phyloP scores from a whole-genome alignment of 495 filamentous ascomycete genomes.

The Wilcoxina mikolae region DNA sequence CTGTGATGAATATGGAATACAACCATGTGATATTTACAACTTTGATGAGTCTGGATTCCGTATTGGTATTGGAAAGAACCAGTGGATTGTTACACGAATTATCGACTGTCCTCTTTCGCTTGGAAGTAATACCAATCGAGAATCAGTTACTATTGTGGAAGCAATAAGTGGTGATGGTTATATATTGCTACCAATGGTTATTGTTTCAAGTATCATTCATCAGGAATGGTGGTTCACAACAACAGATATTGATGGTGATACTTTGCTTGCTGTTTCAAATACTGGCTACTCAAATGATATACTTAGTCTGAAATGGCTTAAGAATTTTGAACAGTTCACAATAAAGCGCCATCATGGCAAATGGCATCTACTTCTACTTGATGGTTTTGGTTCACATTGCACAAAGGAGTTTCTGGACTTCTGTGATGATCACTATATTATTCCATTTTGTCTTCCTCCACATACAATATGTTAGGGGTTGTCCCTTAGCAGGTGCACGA shows the following conservation, averaged over 20 bases:
- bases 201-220: not conserved
- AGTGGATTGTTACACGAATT: slow-evolving; percentile 4
- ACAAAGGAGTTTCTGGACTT: slow-evolving; percentile 10
- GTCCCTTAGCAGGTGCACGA: too few species aligned
- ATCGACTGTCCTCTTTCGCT: not conserved
- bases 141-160: slow-evolving; percentile 4
- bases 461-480: too few species aligned
- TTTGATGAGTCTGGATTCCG: slow-evolving; percentile 25
- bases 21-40: slow-evolving; percentile 17
- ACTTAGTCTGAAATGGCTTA: slow-evolving; percentile 3
- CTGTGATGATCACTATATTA: slow-evolving; percentile 10
- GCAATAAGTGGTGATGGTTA: slow-evolving; percentile 7
- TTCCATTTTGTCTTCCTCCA: not conserved
- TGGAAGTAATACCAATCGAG: not conserved
- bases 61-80: slow-evolving; percentile 14
- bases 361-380: slow-evolving; percentile 6
- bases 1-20: slow-evolving; percentile 8
- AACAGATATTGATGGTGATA: not conserved
- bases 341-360: too few species aligned
- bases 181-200: slow-evolving; percentile 3
- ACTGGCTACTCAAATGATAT: slow-evolving; percentile 11
- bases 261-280: not conserved
- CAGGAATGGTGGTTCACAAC: not conserved
- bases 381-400: slow-evolving; percentile 8
- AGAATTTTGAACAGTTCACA: slow-evolving; percentile 8